Evolutionary conservation across 2,329 filamentous ascomycete genomes (phyloP).

Genomic region (Pyrenophora tritici-repentis): DNA sequence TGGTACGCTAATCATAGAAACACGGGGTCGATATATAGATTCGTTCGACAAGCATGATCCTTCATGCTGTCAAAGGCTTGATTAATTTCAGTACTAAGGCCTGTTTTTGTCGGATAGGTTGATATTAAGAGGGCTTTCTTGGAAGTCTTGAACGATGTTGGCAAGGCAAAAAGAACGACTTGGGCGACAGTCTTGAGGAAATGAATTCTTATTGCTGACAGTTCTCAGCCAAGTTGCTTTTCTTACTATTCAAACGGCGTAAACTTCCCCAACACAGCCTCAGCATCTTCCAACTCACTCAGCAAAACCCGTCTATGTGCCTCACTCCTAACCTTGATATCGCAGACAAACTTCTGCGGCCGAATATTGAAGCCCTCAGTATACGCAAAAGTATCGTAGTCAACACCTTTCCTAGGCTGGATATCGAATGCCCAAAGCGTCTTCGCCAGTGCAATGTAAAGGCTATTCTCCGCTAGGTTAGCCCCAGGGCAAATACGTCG

Average conservation of each 20-base stretch:
- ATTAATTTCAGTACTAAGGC: no score
- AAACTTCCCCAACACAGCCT: slow-evolving; percentile 42
- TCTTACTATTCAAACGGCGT: slow-evolving; percentile 41
- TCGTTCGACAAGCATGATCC: no score
- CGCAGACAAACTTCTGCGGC: slow-evolving; percentile 44
- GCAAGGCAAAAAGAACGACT: no score
- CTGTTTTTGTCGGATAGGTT: no score
- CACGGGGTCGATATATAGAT: no score
- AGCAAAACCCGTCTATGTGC: slow-evolving; percentile 35
- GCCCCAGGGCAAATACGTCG: slow-evolving; percentile 41
- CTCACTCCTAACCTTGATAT: slow-evolving; percentile 41
- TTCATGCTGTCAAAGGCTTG: no score
- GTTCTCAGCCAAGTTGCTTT: no score
- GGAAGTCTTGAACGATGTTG: no score
- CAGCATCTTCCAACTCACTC: slow-evolving; percentile 36
- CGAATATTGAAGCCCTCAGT: slow-evolving; percentile 51
- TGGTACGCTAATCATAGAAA: no score
- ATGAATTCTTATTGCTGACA: no score
- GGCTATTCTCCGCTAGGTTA: slow-evolving; percentile 37
- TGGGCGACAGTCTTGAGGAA: no score
- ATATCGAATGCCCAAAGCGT: slow-evolving; percentile 47
- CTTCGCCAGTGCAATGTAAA: slow-evolving; percentile 42
- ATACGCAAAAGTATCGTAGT: slow-evolving; percentile 49
- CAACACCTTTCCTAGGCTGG: slow-evolving; percentile 31
- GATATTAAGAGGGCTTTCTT: no score